Base-by-base conservation (phyloP, 495 filamentous ascomycete genomes). In the Lepidopterella palustris region DNA sequence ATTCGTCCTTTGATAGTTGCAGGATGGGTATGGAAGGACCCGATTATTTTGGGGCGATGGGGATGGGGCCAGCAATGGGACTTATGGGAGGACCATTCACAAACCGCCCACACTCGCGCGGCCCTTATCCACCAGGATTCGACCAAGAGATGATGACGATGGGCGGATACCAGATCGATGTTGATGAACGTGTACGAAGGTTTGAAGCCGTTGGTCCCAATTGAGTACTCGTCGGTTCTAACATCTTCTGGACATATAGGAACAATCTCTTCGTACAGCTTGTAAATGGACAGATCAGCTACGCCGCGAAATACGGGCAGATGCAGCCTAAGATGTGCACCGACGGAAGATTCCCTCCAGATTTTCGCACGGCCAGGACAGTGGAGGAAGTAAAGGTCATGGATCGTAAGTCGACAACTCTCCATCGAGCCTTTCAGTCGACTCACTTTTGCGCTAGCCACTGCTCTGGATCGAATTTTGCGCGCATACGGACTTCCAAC, bases 271-370 rank as follows among this genome's bases (percentile, higher is more conserved):
- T 68, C 23, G 73, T 68, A 9, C 66, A 68, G 24, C 58, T 70
- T 31, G 70, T 64, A 26, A 76, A 75, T 53, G 47, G 63, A 32
- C 58, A 63, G 4, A 62, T 75, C 45, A 52, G 45, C 0, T 25
- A 28, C 18, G 28, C 39, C 5, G 55, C 63, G 18, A 57, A 45
- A 32, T 66, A 70, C 52, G 63, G 61, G 15, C 66, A 73, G 40
- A 26, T 76, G 28, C 72, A 75, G 32, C 73, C 73, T 2, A 75
- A 67, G 59, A 68, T 75, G 69, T 72, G 67, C 29, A 27, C 9
- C 11, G 61, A 73, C 48, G 69, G 67, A 9, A 52, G 61, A 20
- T 73, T 71, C 45, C 73, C 73, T 9, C 21, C 28, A 0, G 61
- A 73, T 15, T 75, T 74, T 53, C 52, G 51, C 31, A 42, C 60